Evolutionary conservation across 75 land plant species (phyloP), one percentile per base, ranked within the genome.

Genomic region (Pinus taeda): DNA sequence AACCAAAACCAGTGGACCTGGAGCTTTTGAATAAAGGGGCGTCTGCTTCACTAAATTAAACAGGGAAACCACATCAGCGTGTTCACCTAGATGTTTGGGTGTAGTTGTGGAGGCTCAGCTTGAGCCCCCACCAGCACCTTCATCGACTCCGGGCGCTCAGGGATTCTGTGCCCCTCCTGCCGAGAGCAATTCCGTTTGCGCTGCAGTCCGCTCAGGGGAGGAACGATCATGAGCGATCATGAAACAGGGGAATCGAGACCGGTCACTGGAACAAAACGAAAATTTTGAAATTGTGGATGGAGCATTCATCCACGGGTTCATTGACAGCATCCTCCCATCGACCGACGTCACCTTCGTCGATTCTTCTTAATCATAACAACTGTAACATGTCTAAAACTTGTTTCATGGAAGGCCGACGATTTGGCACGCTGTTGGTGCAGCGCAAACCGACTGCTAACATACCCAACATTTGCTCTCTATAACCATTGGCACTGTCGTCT

Each of bases 41-140:
- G 1, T 33, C 33, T 85, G 89, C n/a, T 55, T 29, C 49, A 84
- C 84, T 76, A 89, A 89, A 73, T 67, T 82, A 61, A 87, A 87
- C 24, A 90, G 78, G 6, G 79, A 81, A 15, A 78, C 65, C 13
- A 79, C 90, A 21, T 88, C 86, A 13, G 74, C 79, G 74, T 75
- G 77, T 17, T 90, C 79, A n/a, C 80, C 58, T 42, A 0, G 73
- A 63, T 15, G 88, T 80, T 64, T 91, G 93, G 59, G 88, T 87
- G 45, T 85, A 84, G 75, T 91, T 88, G 82, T 91, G 93, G 64
- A 91, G 87, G 80, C 59, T 84, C 62, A 91, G 93, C 20, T 86
- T 85, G 45, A 79, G 33, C 83, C 75, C 90, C 90, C 18, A 81
- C 85, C 22, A 91, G 82, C 4, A 83, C 55, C 53, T 88, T 84